Evolutionary conservation across 176 grass and related monocot genomes (phyloP), one percentile per base, ranked within the genome.

Genomic region (Pharus latifolius): DNA sequence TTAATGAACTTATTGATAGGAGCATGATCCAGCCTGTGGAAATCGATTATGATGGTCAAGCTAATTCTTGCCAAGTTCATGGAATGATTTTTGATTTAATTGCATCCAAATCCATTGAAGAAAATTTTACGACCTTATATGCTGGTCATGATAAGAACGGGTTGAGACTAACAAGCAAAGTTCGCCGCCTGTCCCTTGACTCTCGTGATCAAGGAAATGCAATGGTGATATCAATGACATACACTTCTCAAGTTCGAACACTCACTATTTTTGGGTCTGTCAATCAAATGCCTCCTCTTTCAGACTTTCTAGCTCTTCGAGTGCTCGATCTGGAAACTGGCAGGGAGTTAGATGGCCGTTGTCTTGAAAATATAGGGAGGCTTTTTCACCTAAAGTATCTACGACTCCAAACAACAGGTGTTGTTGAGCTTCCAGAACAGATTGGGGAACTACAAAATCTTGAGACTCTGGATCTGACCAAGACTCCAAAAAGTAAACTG

Each of bases 1-100:
- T 71, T 33, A 71, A 71, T 50, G 41, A 71, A 19, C 51, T 71
- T 15, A 71, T 71, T 20, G 54, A 71, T 11, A 52, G 67, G 67
- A 53, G 46, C 51, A 50, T 71, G 51, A 49, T 71, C 31, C 14
- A 37, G 22, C 67, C 67, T 31, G 12, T 38, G 8, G 6, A 2
- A 1, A 38, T 55, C 7, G 5, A 17, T 11, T 49, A 53, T 71
- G 44, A 32, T 71, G 51, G 35, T 54, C 18, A 10, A 71, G 35
- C 23, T 17, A 18, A 33, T 22, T 8, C 26, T 13, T 71, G 67
- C 35, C 67, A 15, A 55, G 47, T 71, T 0, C 67, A 71, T 49
- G 42, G 32, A 54, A 22, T 71, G 27, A 71, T 71, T 20, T n/a
- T 71, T 35, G 41, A 71, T 49, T n/a, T 71, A 4, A 71, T 71